phyloP scores from a whole-genome alignment of 257 asterid genomes.

The Solanum peruvianum region DNA sequence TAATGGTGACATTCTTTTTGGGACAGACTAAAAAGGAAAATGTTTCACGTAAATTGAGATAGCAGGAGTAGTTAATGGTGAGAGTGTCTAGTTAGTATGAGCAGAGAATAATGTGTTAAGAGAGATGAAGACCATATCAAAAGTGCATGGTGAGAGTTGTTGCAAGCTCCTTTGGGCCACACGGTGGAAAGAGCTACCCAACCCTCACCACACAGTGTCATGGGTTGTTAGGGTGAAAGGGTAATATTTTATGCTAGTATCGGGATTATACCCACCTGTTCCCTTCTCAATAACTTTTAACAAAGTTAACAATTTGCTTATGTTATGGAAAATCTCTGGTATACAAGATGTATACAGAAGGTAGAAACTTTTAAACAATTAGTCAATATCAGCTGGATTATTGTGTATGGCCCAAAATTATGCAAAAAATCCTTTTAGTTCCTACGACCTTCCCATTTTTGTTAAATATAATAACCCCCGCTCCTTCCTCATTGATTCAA shows the following conservation, averaged over 20 bases:
- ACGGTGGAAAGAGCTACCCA: not conserved
- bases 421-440: not conserved
- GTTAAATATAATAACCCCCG: not conserved
- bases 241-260: not conserved
- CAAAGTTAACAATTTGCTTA: not conserved
- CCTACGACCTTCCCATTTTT: not conserved
- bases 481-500: not conserved
- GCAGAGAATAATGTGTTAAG: not conserved
- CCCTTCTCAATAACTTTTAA: not conserved
- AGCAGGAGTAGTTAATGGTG: not conserved
- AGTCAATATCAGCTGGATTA: not conserved
- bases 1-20: not conserved
- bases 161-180: not conserved
- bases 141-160: not conserved
- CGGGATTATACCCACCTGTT: not conserved
- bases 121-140: not conserved
- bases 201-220: not conserved
- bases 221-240: not conserved
- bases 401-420: not conserved
- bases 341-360: not conserved
- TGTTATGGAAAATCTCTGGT: not conserved
- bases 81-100: not conserved
- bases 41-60: not conserved
- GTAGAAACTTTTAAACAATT: not conserved
- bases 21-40: not conserved